A percentile compares a stretch with the other conserved stretches of the same genome.
These are phyloP conservation scores for Dictyostelium brefeldianum DNA, from an alignment of 78 protist genomes.

Conservation along the genomic window DNA sequence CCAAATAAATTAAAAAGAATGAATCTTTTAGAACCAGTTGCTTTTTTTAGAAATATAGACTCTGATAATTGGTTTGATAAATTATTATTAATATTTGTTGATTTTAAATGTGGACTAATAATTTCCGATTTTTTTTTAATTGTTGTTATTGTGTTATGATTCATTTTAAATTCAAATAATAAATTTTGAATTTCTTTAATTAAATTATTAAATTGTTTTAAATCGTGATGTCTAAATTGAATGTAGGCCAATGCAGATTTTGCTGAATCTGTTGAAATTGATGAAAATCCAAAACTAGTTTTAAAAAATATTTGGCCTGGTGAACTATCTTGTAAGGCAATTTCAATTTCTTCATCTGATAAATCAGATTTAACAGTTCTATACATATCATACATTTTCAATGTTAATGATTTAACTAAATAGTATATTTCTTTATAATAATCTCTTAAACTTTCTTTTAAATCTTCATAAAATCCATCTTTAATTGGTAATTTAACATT, in stretches of 20 bases:
- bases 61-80: background rate
- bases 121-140: background rate
- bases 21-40: background rate
- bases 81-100: background rate
- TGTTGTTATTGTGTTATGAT: background rate
- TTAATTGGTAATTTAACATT: background rate
- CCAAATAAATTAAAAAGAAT: background rate
- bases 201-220: background rate
- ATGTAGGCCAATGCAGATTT: background rate
- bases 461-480: background rate
- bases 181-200: background rate
- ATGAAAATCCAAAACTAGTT: background rate
- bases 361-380: constrained; percentile 10
- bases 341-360: background rate
- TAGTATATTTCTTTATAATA: background rate
- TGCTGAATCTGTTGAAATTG: background rate
- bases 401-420: background rate
- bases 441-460: background rate
- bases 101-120: background rate
- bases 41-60: background rate
- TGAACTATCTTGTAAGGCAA: background rate
- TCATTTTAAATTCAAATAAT: background rate
- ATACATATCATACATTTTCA: constrained; percentile 1
- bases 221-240: constrained; percentile 11
- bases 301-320: constrained; percentile 7